Conservation (phyloP, 768 basidiomycete genomes). For the Hydnomerulius pinastri region DNA sequence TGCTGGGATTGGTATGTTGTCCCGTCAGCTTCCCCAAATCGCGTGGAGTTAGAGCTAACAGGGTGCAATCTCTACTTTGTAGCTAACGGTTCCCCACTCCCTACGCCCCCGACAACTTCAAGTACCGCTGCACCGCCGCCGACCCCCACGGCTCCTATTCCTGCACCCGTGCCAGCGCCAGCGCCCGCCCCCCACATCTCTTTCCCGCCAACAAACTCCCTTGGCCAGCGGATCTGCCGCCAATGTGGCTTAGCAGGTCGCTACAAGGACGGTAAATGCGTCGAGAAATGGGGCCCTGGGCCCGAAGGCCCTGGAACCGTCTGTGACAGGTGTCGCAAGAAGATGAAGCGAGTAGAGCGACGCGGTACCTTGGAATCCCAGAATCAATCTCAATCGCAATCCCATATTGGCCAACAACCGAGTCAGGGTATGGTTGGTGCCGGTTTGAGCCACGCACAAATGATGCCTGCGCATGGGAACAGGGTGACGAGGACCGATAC, state of each 20-base stretch:
- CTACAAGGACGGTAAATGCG: slow-evolving; percentile 84
- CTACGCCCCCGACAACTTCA: slow-evolving; percentile 18
- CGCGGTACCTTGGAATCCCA: slow-evolving; percentile 61
- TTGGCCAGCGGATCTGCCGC: slow-evolving; percentile 75
- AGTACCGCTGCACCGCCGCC: slow-evolving; percentile 13
- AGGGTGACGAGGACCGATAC: slow-evolving; percentile 33
- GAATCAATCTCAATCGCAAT: slow-evolving; percentile 17
- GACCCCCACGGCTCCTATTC: slow-evolving; percentile 14
- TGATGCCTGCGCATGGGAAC: slow-evolving; percentile 20
- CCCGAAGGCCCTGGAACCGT: slow-evolving; percentile 84
- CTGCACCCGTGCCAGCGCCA: neutral
- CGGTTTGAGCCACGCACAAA: slow-evolving; percentile 20
- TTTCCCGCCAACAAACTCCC: slow-evolving; percentile 45
- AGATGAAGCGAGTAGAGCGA: slow-evolving; percentile 83
- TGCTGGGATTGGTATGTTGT: slow-evolving; percentile 25
- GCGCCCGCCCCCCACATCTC: slow-evolving; percentile 14
- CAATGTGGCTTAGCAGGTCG: slow-evolving; percentile 74
- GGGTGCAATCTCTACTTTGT: slow-evolving; percentile 12
- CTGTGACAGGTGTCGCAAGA: slow-evolving; percentile 84
- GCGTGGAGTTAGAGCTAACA: slow-evolving; percentile 1
- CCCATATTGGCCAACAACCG: slow-evolving; percentile 16
- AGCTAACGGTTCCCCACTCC: slow-evolving; percentile 21
- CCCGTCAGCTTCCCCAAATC: neutral
- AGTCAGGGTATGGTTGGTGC: slow-evolving; percentile 1
- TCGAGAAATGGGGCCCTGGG: slow-evolving; percentile 87